These are phyloP conservation scores for Calonectria hongkongensis DNA, from an alignment of 2,329 filamentous ascomycete genomes.

Conservation along the genomic window DNA sequence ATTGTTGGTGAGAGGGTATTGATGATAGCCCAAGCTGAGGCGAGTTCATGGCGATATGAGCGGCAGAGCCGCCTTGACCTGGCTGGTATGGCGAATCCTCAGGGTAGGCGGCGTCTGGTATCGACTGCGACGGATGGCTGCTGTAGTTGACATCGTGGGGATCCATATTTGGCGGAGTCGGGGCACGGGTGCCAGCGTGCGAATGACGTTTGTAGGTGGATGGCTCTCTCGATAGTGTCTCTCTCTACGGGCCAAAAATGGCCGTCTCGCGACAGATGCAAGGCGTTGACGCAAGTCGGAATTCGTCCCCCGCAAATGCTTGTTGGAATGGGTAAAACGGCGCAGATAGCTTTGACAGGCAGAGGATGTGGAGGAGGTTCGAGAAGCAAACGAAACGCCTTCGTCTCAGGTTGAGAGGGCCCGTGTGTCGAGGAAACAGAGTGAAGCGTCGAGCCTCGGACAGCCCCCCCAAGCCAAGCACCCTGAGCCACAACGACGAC, in stretches of 20 bases:
- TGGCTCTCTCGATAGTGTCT: background rate
- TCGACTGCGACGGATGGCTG: conserved; percentile 56
- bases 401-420: conserved; percentile 16
- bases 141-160: conserved; percentile 42
- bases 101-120: conserved; percentile 57
- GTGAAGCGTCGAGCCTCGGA: background rate
- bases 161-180: conserved; percentile 43
- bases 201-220: background rate
- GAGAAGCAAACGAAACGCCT: conserved; percentile 18
- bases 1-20: conserved; percentile 38
- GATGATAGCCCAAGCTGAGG: conserved; percentile 33
- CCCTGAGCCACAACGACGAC: conserved; percentile 5
- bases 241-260: background rate
- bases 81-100: conserved; percentile 56
- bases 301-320: background rate
- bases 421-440: conserved; percentile 21
- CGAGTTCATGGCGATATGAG: conserved; percentile 25
- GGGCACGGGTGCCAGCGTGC: conserved; percentile 1
- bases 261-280: conserved; percentile 3
- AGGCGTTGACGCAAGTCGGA: background rate
- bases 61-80: conserved; percentile 34
- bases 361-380: background rate
- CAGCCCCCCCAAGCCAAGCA: conserved; percentile 5
- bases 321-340: conserved; percentile 1
- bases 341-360: background rate